phyloP scores from a whole-genome alignment of 2,329 filamentous ascomycete species.

The Nemania sp. region DNA sequence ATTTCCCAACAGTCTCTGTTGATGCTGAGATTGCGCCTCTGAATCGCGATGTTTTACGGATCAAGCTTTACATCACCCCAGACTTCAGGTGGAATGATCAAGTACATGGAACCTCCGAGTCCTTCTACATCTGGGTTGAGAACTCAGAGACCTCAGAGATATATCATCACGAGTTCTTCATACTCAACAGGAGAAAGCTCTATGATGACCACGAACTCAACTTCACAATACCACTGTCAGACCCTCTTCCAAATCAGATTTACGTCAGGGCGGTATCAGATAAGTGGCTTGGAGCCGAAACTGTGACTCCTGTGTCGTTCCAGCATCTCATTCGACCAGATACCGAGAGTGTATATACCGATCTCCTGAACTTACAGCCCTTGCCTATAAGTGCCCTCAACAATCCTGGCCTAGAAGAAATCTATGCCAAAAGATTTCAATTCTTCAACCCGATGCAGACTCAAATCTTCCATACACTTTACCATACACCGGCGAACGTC shows the following conservation, averaged over 20 bases:
- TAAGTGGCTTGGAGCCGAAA: conserved; percentile 96
- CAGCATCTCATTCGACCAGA: conserved; percentile 97
- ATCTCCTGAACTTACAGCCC: conserved; percentile 91
- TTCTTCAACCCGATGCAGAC: conserved; percentile 99
- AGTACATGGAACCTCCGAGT: conserved; percentile 92
- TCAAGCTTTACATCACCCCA: conserved; percentile 85
- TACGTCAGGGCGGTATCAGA: conserved; percentile 96
- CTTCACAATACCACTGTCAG: conserved; percentile 94
- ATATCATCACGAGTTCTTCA: conserved; percentile 97
- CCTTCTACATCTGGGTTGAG: conserved; percentile 99
- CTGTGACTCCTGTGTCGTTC: conserved; percentile 94
- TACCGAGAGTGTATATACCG: conserved; percentile 96
- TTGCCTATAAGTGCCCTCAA: conserved; percentile 88
- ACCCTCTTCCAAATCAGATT: conserved; percentile 93
- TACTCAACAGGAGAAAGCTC: conserved; percentile 88
- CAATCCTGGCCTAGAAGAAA: conserved; percentile 85
- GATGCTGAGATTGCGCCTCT: conserved; percentile 95
- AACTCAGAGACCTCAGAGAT: conserved; percentile 98
- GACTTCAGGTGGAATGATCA: conserved; percentile 96
- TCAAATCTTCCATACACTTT: conserved; percentile 96
- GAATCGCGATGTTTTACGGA: conserved; percentile 93
- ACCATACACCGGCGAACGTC: conserved; percentile 92
- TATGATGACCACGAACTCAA: conserved; percentile 97
- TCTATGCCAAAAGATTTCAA: conserved; percentile 89
- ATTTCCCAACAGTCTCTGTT: conserved; percentile 91